Evolutionary conservation across 2,329 filamentous ascomycete species (phyloP), one percentile per base, ranked within the genome.

Genomic region (Tolypocladium nubicola): DNA sequence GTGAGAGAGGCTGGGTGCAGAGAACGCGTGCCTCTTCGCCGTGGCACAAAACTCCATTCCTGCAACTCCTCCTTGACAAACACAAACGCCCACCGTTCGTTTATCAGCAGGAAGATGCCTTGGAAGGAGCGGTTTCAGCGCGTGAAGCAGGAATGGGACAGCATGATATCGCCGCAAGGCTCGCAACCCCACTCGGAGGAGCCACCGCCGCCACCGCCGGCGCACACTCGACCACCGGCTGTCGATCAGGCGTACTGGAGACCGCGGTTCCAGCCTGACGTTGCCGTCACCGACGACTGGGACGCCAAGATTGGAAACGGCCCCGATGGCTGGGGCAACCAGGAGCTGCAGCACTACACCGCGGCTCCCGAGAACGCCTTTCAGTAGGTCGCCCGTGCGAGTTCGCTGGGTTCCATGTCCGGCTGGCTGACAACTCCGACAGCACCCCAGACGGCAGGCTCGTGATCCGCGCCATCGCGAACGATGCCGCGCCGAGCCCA

Each of bases 321-420:
- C 35, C 76, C 75, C n/a, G 76, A 82, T 63, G 81, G 82, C 41
- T 85, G 82, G 82, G 82, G 82, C 26, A 85, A 85, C 64, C 78
- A 82, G 59, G 82, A 85, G 70, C 70, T 80, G 53, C 76, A 85
- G 67, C 78, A 80, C 69, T 85, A 85, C 65, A 79, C 78, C 7
- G 69, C 75, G 39, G 66, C 70, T 13, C 66, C 73, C 0, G 64
- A 71, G 5, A 84, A 84, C 63, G 76, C 76, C 26, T 85, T 84
- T 65, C 74, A 83, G 72, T 73, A 59, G 38, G 69, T 58, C 7
- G 10, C 13, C 19, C 4, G 3, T 7, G 7, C 26, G 26, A 6
- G 7, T 19, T 49, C 23, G 19, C 19, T 11, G 2, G 45, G 23
- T 23, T 30, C 16, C 26, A 13, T n/a, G 47, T 11, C 45, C 14